Evolutionary conservation across 192 early-diverging fungal species (phyloP).

Genomic region (Lobulomyces angularis): DNA sequence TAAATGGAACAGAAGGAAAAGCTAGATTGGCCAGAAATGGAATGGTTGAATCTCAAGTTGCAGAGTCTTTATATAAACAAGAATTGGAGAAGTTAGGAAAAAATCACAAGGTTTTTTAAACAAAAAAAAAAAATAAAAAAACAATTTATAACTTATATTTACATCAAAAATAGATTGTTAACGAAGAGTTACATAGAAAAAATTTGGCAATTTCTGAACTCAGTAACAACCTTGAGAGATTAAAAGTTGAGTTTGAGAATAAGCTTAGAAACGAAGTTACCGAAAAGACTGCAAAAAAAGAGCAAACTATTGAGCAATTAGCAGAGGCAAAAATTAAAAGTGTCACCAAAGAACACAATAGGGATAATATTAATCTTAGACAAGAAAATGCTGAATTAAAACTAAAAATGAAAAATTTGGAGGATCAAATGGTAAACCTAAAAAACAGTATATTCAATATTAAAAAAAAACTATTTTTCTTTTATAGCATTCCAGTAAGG

Average conservation of each 20-base stretch:
- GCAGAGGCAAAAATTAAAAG: constrained; percentile 10
- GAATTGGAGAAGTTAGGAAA: constrained; percentile 28
- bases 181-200: constrained; percentile 25
- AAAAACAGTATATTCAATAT: too few relatives aligned
- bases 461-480: too few relatives aligned
- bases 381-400: constrained; percentile 25
- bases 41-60: constrained; percentile 30
- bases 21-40: constrained; percentile 15
- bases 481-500: too few relatives aligned
- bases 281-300: constrained; percentile 15
- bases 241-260: constrained; percentile 28
- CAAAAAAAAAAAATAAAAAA: not conserved
- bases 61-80: constrained; percentile 32
- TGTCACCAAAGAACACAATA: constrained; percentile 13
- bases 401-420: constrained; percentile 7
- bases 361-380: constrained; percentile 24
- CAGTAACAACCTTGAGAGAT: constrained; percentile 13
- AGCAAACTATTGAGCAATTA: constrained; percentile 17
- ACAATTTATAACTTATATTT: not conserved
- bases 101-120: constrained; percentile 15
- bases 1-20: constrained; percentile 13
- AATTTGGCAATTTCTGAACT: constrained; percentile 19
- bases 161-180: constrained; percentile 10
- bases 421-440: too few relatives aligned
- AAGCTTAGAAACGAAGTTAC: constrained; percentile 5